Conservation (phyloP, 768 basidiomycete genomes). For the Harrya chromipes region DNA sequence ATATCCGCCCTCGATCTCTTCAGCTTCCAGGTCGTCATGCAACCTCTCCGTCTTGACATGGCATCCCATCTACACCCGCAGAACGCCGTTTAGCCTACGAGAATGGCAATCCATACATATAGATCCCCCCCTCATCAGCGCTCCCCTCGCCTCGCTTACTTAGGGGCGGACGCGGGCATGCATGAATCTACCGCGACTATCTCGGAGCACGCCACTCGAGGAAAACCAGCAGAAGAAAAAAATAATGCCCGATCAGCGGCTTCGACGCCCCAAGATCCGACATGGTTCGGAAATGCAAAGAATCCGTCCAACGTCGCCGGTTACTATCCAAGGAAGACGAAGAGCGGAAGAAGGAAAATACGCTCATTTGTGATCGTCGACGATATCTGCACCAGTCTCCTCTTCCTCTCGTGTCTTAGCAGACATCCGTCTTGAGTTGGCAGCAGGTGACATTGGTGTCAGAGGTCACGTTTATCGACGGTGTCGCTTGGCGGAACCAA, state of each 20-base stretch:
- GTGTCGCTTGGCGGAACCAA: no score
- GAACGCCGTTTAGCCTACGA: neutral
- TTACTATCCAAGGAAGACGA: neutral
- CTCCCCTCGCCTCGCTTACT: no score
- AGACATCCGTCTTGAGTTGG: no score
- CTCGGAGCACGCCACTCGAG: neutral
- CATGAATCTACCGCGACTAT: no score
- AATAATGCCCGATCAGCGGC: constrained; percentile 16
- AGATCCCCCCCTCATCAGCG: no score
- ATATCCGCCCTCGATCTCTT: constrained; percentile 14
- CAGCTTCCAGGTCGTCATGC: constrained; percentile 21
- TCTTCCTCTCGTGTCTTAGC: no score
- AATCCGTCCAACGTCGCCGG: constrained; percentile 6
- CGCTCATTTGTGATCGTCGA: neutral
- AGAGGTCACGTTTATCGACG: no score
- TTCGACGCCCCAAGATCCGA: constrained; percentile 21
- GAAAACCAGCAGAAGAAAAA: constrained; percentile 6
- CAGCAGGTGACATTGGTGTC: no score
- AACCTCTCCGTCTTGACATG: constrained; percentile 1
- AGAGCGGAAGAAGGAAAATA: constrained; percentile 2
- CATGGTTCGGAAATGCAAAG: constrained; percentile 13
- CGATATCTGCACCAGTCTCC: no score
- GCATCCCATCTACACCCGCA: no score
- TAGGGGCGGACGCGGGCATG: no score
- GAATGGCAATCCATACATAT: no score